Base-by-base conservation (phyloP, 768 basidiomycete genomes). In the Boletus tylopilopsis region DNA sequence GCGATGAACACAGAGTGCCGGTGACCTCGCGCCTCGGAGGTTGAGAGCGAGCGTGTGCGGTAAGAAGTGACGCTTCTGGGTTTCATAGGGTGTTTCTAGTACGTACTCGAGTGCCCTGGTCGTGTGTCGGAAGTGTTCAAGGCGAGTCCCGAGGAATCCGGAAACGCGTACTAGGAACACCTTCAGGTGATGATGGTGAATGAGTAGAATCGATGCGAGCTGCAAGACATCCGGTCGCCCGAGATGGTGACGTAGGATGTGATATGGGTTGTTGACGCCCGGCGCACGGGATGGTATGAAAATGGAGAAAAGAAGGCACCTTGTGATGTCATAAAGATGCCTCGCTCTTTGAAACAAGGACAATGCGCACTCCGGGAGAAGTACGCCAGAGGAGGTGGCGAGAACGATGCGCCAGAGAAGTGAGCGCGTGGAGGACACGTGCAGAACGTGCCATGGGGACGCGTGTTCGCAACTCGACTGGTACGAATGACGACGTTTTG, bases 381-480 rank as follows among this genome's bases (percentile, higher is more conserved):
- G 13, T 22, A 5, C n/a, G 42, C 23, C 18, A n/a, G 38, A 38
- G 37, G 43, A 32, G 41, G 35, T 23, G 34, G 35, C n/a, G 24
- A 47, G n/a, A 51, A 47, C 40, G 45, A 57, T 58, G 59, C 13
- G 19, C 12, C 29, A 49, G 37, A 42, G 32, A 34, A 8, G 45
- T 18, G 18, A 34, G 35, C 51, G 55, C 57, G 53, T 65, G 64
- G 57, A 44, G 23, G 50, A 59, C 57, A 49, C 64, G 64, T 66
- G 64, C 45, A 48, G 53, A 66, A 56, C 56, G 53, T 64, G 56
- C 58, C 63, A 53, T 64, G 58, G 63, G 54, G 58, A 50, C 56
- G 51, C 42, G 46, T 53, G 51, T 57, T 46, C 24, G 35, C 40
- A 45, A 36, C 49, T 43, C n/a, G 29, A 18, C 24, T 42, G 49